Evolutionary conservation across 176 grass and related monocot species (phyloP).

Genomic region (Elaeis guineensis): DNA sequence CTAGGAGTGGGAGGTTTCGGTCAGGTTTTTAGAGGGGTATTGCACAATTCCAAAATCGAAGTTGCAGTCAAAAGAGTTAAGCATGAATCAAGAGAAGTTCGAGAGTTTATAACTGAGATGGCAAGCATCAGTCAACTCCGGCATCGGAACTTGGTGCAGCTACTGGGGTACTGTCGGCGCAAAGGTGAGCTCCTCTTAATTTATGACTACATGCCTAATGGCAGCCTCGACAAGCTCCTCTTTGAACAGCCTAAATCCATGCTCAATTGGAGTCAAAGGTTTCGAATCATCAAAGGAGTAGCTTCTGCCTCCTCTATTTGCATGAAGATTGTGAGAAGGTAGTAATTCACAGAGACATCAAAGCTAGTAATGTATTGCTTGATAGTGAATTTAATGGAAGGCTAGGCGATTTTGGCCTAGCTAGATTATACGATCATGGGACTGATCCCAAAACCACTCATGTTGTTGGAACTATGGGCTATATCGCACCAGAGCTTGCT

Average conservation of each 20-base stretch:
- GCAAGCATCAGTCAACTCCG: no score
- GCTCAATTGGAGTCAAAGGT: slow-evolving; percentile 22
- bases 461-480: slow-evolving; percentile 12
- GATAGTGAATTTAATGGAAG: slow-evolving; percentile 1
- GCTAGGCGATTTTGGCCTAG: slow-evolving; percentile 16
- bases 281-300: slow-evolving; percentile 19
- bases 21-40: no score
- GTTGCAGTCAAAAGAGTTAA: no score
- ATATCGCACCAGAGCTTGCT: slow-evolving; percentile 1
- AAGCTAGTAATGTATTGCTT: slow-evolving; percentile 11
- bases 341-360: slow-evolving; percentile 17
- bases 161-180: no score
- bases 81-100: no score
- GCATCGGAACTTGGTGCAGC: no score
- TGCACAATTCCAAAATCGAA: no score
- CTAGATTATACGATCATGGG: slow-evolving; percentile 13
- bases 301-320: slow-evolving; percentile 27
- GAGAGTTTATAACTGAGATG: no score
- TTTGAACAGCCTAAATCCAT: neutral
- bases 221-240: slow-evolving; percentile 37
- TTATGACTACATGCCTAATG: neutral
- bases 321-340: slow-evolving; percentile 35
- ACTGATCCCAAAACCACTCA: neutral
- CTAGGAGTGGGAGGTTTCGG: no score
- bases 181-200: no score